Base-by-base conservation (phyloP, 2,329 filamentous ascomycete genomes). In the Aspergillus fijiensis region DNA sequence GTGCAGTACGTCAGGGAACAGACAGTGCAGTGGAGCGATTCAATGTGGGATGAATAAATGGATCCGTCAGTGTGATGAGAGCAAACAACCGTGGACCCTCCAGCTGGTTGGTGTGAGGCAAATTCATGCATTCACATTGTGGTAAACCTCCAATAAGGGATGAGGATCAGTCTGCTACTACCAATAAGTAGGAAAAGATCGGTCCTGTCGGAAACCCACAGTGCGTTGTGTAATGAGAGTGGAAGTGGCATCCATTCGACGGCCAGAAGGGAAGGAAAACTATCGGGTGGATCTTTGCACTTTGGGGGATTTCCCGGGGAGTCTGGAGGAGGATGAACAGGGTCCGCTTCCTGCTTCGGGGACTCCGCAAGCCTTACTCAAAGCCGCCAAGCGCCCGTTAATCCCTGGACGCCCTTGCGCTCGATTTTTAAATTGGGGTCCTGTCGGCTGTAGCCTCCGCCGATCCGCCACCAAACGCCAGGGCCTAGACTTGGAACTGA, bases 1-100 rank as follows among this genome's bases (percentile, higher is more conserved):
- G 16, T 35, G 51, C 57, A 21, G 42, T n/a, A 51, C 33, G 48
- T 59, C 47, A 39, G 48, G 27, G 47, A 55, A 51, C 25, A 49
- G 31, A 55, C 16, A 45, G 45, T 42, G 11, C 31, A 42, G 57
- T 21, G 19, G 14, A 21, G 51, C 31, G 42, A n/a, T 35, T 21
- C 25, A 19, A 45, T 19, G 39, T 42, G 39, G 39, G 39, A 42
- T 42, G 39, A n/a, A 42, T 35, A 16, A 42, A n/a, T 42, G 39
- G 14, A n/a, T 42, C 21, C 21, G 21, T 21, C 33, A 42, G 39
- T 42, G 39, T 12, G 14, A 45, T 7, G 39, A 45, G 39, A 45
- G 39, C 39, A 45, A 29, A 35, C 5, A 35, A 35, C 33, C 33
- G 12, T 35, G 33, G 39, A 45, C 39, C n/a, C 39, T 45, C 5